Evolutionary conservation across 2,329 filamentous ascomycete species (phyloP), one percentile per base, ranked within the genome.

Genomic region (Bimuria novae-zelandiae): DNA sequence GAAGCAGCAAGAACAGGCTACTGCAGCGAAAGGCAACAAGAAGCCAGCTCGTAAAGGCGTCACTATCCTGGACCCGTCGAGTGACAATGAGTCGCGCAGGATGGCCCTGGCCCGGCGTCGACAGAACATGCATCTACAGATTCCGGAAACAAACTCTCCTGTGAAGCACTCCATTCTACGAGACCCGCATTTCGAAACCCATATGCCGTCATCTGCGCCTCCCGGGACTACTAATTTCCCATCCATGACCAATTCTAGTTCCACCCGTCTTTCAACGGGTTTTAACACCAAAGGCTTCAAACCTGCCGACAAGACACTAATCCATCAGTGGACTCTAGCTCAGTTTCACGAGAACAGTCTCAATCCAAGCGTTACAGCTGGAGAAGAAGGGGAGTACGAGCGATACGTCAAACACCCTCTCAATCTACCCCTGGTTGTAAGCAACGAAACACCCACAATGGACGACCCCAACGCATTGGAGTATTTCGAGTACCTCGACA

Each of bases 361-460:
- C 39, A 89, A 96, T 60, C 94, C 94, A 1, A 87, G 85, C 0
- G 90, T 99, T 32, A 89, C 84, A 7, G 76, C 82, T 7, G 82
- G 84, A 33, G 93, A 97, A 76, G 85, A 86, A 21, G 86, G 89
- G 41, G 94, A 97, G 70, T 99, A 99, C 71, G 83, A 87, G 53
- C 85, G 89, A 21, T 99, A 97, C 74, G 86, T 99, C 61, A 85
- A 70, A 11, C 94, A 99, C 67, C 92, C 94, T 1, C 87, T 96
- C 51, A 92, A 88, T 49, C 84, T 99, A 0, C 92, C 93, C 0
- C 82, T 99, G 1, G 90, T 94, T 0, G 82, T 90, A 1, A 89
- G 87, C 4, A 85, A 82, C 33, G 86, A 90, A 54, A 81, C 84
- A 3, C 84, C 86, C 0, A 64, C 63, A n/a, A 58, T 59, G 4